phyloP scores from a whole-genome alignment of 2,329 filamentous ascomycete species.

The Pseudopithomyces maydicus region DNA sequence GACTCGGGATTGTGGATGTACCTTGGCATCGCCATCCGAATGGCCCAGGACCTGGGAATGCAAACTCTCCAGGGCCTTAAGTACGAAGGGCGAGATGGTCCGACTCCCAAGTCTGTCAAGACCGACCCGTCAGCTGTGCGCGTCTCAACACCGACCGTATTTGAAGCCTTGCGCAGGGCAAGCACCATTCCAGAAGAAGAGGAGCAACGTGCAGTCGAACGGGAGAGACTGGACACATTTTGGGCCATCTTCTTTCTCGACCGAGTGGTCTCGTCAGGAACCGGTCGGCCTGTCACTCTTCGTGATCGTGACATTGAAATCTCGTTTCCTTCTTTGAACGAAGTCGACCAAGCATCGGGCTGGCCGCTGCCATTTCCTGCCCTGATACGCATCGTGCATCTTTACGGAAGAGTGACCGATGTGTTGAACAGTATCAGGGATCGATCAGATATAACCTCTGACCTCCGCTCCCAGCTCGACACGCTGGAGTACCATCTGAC shows the following conservation, averaged over 20 bases:
- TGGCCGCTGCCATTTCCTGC: conserved; percentile 82
- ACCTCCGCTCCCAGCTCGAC: conserved; percentile 72
- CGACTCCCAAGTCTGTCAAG: conserved; percentile 62
- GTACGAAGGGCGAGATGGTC: conserved; percentile 60
- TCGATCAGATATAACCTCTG: conserved; percentile 73
- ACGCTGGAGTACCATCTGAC: conserved; percentile 84
- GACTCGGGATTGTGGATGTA: conserved; percentile 96
- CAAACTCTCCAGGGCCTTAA: conserved; percentile 79
- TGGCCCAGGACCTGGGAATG: conserved; percentile 79
- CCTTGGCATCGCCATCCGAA: conserved; percentile 81
- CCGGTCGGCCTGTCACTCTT: conserved; percentile 81
- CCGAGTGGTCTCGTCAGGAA: conserved; percentile 84
- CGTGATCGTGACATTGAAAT: conserved; percentile 86
- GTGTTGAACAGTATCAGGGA: conserved; percentile 80
- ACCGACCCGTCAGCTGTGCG: conserved; percentile 29
- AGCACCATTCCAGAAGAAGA: conserved; percentile 43
- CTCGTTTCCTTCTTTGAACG: conserved; percentile 64
- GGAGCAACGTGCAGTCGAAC: conserved; percentile 71
- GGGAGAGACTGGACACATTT: conserved; percentile 84
- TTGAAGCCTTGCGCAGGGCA: conserved; percentile 51
- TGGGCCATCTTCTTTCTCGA: conserved; percentile 92
- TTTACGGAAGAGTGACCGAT: conserved; percentile 85
- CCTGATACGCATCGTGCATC: conserved; percentile 80
- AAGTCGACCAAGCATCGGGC: conserved; percentile 59
- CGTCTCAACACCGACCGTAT: conserved; percentile 59